phyloP scores from a whole-genome alignment of 2,329 filamentous ascomycete genomes.

The Teratosphaeria pseudoeucalypti region DNA sequence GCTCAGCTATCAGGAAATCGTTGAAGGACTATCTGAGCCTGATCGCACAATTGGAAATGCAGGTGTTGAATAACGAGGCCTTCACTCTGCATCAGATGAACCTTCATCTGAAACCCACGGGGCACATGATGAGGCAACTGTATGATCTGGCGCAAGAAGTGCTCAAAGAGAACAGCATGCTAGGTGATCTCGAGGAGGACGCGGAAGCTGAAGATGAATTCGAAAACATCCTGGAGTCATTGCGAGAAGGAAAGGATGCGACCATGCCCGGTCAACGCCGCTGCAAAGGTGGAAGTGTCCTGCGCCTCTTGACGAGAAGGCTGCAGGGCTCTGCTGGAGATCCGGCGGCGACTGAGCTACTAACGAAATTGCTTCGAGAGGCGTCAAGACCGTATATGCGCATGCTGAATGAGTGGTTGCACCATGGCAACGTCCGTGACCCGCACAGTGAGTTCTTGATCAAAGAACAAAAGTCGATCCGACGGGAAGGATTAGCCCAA shows the following conservation, averaged over 20 bases:
- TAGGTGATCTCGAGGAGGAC: slow-evolving; percentile 59
- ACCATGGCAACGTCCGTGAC: slow-evolving; percentile 90
- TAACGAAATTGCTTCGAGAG: slow-evolving; percentile 75
- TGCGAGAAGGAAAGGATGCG: slow-evolving; percentile 77
- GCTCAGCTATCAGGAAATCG: slow-evolving; percentile 84
- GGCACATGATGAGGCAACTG: slow-evolving; percentile 82
- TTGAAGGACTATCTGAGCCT: slow-evolving; percentile 90
- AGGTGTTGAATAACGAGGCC: slow-evolving; percentile 74
- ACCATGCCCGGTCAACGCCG: slow-evolving; percentile 79
- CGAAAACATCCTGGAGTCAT: slow-evolving; percentile 82
- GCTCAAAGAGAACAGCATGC: slow-evolving; percentile 72
- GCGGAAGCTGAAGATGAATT: slow-evolving; percentile 65
- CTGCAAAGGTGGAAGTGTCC: slow-evolving; percentile 93
- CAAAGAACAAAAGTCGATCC: slow-evolving; percentile 92
- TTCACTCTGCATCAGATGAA: slow-evolving; percentile 93
- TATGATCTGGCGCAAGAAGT: slow-evolving; percentile 82
- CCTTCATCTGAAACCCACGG: slow-evolving; percentile 79
- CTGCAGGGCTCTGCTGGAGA: slow-evolving; percentile 88
- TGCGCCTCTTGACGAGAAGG: slow-evolving; percentile 74
- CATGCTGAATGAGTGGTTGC: slow-evolving; percentile 98
- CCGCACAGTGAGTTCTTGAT: slow-evolving; percentile 89
- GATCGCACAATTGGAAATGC: slow-evolving; percentile 85
- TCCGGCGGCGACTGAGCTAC: slow-evolving; percentile 69
- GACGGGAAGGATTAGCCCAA: slow-evolving; percentile 78
- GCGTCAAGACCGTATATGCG: slow-evolving; percentile 91